Percentiles rank a stretch among this genome's conserved stretches.
Conservation (phyloP, 2,329 filamentous ascomycete genomes). For the Ophiostoma himal-ulmi region DNA sequence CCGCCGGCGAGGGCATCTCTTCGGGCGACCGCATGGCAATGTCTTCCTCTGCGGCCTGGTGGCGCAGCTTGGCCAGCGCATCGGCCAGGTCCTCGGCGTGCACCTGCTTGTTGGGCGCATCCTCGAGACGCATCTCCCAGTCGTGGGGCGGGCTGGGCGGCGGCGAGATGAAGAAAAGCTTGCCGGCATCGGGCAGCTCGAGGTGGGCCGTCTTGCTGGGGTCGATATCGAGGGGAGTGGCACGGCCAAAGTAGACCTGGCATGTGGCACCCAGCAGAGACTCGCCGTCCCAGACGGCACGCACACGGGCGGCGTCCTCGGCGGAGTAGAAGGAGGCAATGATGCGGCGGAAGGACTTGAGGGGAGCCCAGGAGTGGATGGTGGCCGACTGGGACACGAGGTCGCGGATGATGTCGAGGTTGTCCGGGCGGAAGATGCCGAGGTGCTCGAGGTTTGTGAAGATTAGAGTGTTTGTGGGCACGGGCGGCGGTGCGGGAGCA, state of each 20-base stretch:
- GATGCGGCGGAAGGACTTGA: conserved; percentile 78
- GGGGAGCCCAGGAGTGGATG: conserved; percentile 71
- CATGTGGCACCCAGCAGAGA: conserved; percentile 63
- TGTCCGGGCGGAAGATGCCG: conserved; percentile 68
- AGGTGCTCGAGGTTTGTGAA: conserved; percentile 72
- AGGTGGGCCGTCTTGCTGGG: conserved; percentile 50
- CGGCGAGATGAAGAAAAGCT: conserved; percentile 67
- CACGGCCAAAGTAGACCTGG: conserved; percentile 63
- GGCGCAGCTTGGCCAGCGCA: conserved; percentile 57
- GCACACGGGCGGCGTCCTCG: conserved; percentile 64
- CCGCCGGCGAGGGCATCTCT: conserved; percentile 34
- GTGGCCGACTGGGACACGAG: conserved; percentile 64
- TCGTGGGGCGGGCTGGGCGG: conserved; percentile 62
- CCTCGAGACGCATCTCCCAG: conserved; percentile 63
- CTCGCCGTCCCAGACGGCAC: conserved; percentile 68
- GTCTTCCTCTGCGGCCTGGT: conserved; percentile 36
- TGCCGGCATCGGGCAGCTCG: conserved; percentile 61
- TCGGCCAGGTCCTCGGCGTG: conserved; percentile 64
- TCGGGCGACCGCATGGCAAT: conserved; percentile 35
- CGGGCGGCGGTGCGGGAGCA: conserved; percentile 44
- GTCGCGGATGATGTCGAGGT: conserved; percentile 66
- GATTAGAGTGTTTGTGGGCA: conserved; percentile 75
- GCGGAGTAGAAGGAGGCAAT: conserved; percentile 70
- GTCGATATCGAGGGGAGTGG: conserved; percentile 45
- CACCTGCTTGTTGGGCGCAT: conserved; percentile 63